A percentile compares a stretch with the other conserved stretches of the same genome.
phyloP scores from a whole-genome alignment of 768 basidiomycete species.

The Boletus patriciae region DNA sequence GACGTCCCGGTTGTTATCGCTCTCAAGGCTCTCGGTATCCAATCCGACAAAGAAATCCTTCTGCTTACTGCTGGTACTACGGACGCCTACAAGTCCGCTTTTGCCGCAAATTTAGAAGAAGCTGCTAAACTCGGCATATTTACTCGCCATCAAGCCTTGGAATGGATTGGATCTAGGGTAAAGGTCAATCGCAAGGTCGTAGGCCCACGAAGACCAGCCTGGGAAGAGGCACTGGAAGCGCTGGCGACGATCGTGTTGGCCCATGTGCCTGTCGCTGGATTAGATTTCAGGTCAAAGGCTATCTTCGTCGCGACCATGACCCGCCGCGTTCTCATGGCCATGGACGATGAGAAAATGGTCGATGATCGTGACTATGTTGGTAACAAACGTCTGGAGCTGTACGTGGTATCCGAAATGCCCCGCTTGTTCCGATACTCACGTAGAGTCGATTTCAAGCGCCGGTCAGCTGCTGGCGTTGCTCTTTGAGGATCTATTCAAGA shows the following conservation, averaged over 20 bases:
- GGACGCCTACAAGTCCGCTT: slow-evolving; percentile 81
- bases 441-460: slow-evolving; percentile 58
- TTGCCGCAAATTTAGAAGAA: slow-evolving; percentile 94
- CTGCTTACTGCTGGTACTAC: slow-evolving; percentile 90
- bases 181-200: slow-evolving; percentile 81
- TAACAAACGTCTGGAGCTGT: slow-evolving; percentile 98
- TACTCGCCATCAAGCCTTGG: slow-evolving; percentile 90
- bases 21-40: slow-evolving; percentile 93
- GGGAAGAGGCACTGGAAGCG: slow-evolving; percentile 95
- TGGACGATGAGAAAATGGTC: slow-evolving; percentile 95
- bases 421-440: slow-evolving; percentile 9
- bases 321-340: slow-evolving; percentile 90
- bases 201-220: slow-evolving; percentile 79
- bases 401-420: slow-evolving; percentile 34
- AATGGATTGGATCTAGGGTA: slow-evolving; percentile 92
- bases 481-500: slow-evolving; percentile 99
- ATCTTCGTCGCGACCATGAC: slow-evolving; percentile 99
- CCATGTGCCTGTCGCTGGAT: slow-evolving; percentile 86
- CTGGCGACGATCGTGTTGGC: slow-evolving; percentile 95
- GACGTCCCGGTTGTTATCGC: slow-evolving; percentile 96
- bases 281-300: slow-evolving; percentile 91
- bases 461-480: slow-evolving; percentile 93
- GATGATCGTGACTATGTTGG: slow-evolving; percentile 99
- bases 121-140: slow-evolving; percentile 88
- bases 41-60: slow-evolving; percentile 97